Evolutionary conservation across 805 yeast species (phyloP).

Genomic region (Debaryomyces prosopidis): DNA sequence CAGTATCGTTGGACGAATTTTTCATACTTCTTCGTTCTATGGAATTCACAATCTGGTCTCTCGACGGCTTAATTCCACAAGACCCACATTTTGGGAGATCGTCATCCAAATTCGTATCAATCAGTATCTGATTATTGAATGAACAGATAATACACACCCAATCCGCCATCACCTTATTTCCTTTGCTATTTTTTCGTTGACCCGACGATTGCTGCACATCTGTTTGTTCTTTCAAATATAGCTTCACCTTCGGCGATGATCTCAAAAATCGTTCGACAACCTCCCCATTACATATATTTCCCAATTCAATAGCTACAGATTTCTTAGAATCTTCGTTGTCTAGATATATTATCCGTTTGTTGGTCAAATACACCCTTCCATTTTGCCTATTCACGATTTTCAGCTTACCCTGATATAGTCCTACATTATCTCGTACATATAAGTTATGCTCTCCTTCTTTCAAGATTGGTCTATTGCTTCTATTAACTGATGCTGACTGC

Average conservation of each 20-base stretch:
- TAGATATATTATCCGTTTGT: slow-evolving; percentile 69
- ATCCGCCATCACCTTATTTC: slow-evolving; percentile 17
- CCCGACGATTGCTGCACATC: not conserved
- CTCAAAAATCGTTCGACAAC: slow-evolving; percentile 60
- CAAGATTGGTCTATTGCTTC: slow-evolving; percentile 41
- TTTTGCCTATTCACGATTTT: slow-evolving; percentile 64
- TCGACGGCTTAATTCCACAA: slow-evolving; percentile 36
- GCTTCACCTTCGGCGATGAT: slow-evolving; percentile 74
- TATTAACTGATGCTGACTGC: slow-evolving; percentile 37
- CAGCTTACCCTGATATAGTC: slow-evolving; percentile 74
- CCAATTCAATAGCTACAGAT: slow-evolving; percentile 50
- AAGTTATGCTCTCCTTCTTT: slow-evolving; percentile 30
- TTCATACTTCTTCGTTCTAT: slow-evolving; percentile 13
- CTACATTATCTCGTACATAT: slow-evolving; percentile 47
- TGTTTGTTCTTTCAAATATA: slow-evolving; percentile 17
- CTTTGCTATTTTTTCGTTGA: not conserved
- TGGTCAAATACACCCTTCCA: slow-evolving; percentile 80
- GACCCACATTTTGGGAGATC: slow-evolving; percentile 36
- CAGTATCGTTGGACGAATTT: not conserved
- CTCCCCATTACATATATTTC: slow-evolving; percentile 40
- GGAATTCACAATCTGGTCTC: slow-evolving; percentile 5
- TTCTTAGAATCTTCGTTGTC: slow-evolving; percentile 44
- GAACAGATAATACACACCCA: slow-evolving; percentile 94
- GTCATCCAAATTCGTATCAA: slow-evolving; percentile 15
- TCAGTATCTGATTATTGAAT: slow-evolving; percentile 50